Base-by-base conservation (phyloP, 2,329 filamentous ascomycete genomes). In the Aspergillus awamori region DNA sequence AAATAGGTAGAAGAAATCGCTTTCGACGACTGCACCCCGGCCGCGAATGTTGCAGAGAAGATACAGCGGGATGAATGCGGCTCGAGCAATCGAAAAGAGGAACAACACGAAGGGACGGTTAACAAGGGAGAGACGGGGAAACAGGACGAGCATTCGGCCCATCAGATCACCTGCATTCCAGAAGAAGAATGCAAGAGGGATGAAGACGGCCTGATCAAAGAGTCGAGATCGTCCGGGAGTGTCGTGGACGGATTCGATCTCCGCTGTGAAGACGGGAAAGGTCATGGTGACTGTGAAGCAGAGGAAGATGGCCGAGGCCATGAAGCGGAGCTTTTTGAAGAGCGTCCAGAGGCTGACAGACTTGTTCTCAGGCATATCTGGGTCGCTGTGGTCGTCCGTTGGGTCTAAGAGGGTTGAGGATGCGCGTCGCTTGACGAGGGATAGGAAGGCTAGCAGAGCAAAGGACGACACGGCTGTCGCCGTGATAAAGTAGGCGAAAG, bases 141-240 rank as follows among this genome's bases (percentile, higher is more conserved):
- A 65, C 74, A 84, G 80, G 1, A 92, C 89, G 1, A 86, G 74
- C 20, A 96, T 78, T 8, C 95, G 87, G 5, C 95, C 95, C 13
- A 86, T 64, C 7, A 98, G 81, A 73, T 98, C 95, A 47, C 95
- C 95, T 2, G 89, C 74, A 73, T 98, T 99, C 95, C 95, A 99
- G 73, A 95, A 86, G 62, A 98, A 86, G 77, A 98, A 96, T 3
- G 86, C 92, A 0, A 97, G 83, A 0, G 95, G 93, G 60, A 98
- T 93, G 75, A 98, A 99, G 15, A 89, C 87, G 0, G 87, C 82
- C 0, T 91, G 87, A 56, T 87, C 73, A 58, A 78, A 86, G 66
- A 96, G 86, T 15, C 96, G 78, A 30, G 77, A 72, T 15, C 82
- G 61, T 5, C 64, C 76, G 64, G 68, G 49, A 15, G 65, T 62